A percentile compares a stretch with the other conserved stretches of the same genome.
Evolutionary conservation across 768 basidiomycete genomes (phyloP).

Genomic region (Pleurotus djamor): DNA sequence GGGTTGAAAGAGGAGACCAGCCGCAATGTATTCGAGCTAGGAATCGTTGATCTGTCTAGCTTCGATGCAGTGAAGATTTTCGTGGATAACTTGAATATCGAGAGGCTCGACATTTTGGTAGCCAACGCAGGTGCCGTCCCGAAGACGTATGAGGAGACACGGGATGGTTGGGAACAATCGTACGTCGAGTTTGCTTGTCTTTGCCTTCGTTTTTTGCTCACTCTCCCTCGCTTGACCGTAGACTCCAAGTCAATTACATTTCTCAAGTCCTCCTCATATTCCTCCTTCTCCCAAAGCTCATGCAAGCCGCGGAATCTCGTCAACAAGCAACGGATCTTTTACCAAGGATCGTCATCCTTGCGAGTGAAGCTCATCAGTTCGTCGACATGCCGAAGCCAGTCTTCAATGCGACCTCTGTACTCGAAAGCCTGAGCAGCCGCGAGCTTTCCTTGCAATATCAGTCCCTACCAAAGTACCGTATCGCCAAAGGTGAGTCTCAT

Average conservation of each 20-base stretch:
- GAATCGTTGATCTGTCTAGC: constrained; percentile 36
- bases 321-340: constrained; percentile 14
- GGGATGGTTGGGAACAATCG: constrained; percentile 47
- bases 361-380: constrained; percentile 39
- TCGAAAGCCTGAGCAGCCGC: constrained; percentile 26
- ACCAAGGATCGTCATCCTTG: constrained; percentile 38
- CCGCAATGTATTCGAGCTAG: constrained; percentile 29
- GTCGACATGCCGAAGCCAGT: constrained; percentile 20
- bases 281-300: constrained; percentile 39
- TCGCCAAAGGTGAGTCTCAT: constrained; percentile 31
- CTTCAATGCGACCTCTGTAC: constrained; percentile 20
- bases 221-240: constrained; percentile 14
- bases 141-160: constrained; percentile 18
- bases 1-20: constrained; percentile 29
- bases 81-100: constrained; percentile 27
- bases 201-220: not conserved
- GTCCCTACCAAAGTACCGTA: constrained; percentile 23
- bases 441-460: constrained; percentile 18
- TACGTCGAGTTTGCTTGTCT: constrained; percentile 17
- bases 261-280: constrained; percentile 36
- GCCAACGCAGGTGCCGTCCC: constrained; percentile 35
- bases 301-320: constrained; percentile 27
- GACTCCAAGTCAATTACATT: constrained; percentile 48
- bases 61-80: constrained; percentile 41
- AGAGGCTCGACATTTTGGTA: constrained; percentile 42